Percentiles rank a stretch among this genome's conserved stretches.
phyloP scores from a whole-genome alignment of 352 stramenopile species.

The Pythium brachiatum region DNA sequence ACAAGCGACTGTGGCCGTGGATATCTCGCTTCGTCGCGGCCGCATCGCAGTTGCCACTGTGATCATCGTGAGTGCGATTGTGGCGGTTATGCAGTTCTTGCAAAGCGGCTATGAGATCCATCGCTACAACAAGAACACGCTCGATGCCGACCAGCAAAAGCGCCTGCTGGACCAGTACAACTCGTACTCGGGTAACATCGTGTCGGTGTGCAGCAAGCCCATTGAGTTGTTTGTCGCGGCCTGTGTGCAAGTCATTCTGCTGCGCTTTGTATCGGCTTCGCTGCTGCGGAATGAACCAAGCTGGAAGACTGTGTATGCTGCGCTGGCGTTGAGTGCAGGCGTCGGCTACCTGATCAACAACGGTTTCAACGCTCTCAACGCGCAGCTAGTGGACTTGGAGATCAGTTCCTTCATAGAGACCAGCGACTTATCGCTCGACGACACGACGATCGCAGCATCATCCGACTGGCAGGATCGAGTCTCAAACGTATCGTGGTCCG shows the following conservation, averaged over 20 bases:
- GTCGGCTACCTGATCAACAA: slow-evolving; percentile 1
- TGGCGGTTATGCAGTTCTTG: neutral
- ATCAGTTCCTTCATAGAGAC: neutral
- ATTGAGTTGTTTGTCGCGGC: neutral
- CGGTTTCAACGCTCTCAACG: neutral
- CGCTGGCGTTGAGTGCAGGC: neutral
- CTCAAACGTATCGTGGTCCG: neutral
- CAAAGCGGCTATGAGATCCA: neutral
- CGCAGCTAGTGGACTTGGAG: neutral
- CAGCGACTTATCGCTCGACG: neutral
- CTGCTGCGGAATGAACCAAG: neutral
- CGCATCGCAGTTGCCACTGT: neutral
- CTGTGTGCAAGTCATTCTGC: neutral
- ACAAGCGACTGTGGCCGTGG: neutral
- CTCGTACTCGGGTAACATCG: slow-evolving; percentile 1
- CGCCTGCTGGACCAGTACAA: neutral
- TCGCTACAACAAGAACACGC: neutral
- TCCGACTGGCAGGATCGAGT: neutral
- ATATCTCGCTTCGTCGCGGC: neutral
- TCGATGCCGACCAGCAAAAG: neutral
- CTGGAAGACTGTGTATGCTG: neutral
- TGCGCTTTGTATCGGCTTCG: neutral
- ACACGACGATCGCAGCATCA: neutral
- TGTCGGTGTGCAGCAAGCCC: neutral
- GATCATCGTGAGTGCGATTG: neutral